Percentiles rank a stretch among this genome's conserved stretches.
Evolutionary conservation across 148 eudicot genomes (phyloP).

Genomic region (Agrostemma githago): DNA sequence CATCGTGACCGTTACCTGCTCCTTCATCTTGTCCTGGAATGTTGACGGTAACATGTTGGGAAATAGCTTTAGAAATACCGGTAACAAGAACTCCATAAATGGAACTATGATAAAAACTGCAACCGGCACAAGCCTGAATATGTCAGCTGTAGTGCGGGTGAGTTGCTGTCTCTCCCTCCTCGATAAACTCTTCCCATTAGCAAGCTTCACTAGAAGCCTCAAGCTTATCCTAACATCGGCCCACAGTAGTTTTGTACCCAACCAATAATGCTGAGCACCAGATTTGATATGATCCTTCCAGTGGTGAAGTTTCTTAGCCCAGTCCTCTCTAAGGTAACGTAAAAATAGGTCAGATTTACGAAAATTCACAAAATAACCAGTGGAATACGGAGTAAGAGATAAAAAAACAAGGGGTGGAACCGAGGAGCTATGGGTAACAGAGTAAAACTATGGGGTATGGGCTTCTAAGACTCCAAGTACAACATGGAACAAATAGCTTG

Average conservation of each 20-base stretch:
- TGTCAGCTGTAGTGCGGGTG: conserved; percentile 90
- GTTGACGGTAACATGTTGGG: conserved; percentile 96
- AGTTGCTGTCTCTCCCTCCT: conserved; percentile 96
- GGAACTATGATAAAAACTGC: conserved; percentile 88
- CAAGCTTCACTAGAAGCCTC: conserved; percentile 75
- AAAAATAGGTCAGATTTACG: conserved; percentile 1
- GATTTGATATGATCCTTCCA: conserved; percentile 83
- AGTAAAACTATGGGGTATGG: background rate
- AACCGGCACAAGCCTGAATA: conserved; percentile 87
- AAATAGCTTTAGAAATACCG: conserved; percentile 74
- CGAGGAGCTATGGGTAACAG: background rate
- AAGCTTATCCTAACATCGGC: conserved; percentile 78
- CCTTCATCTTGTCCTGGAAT: conserved; percentile 95
- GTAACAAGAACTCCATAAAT: conserved; percentile 92
- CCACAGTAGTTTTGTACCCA: conserved; percentile 76
- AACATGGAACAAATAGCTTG: background rate
- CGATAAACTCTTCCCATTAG: conserved; percentile 78
- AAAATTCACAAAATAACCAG: background rate
- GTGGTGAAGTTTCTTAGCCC: conserved; percentile 67
- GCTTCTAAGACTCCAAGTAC: background rate
- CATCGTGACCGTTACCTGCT: conserved; percentile 49
- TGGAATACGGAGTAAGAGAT: conserved; percentile 5
- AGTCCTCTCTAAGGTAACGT: conserved; percentile 54
- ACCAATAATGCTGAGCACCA: conserved; percentile 78
- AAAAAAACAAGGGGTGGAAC: background rate